Evolutionary conservation across 768 basidiomycete species (phyloP), one percentile per base, ranked within the genome.

Genomic region (Dacryopinax primogenitus): DNA sequence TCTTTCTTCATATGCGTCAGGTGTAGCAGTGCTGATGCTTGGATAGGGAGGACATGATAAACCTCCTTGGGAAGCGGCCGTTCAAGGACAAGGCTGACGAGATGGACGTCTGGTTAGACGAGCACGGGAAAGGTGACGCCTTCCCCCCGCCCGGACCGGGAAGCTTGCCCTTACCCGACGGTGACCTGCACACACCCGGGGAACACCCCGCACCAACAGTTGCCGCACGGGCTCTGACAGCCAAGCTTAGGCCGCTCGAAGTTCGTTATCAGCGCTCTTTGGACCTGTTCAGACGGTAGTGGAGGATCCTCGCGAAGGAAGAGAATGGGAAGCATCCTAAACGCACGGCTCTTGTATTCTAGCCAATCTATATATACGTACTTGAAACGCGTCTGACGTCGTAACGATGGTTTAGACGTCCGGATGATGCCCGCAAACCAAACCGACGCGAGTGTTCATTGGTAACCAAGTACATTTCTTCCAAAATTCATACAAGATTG

Each of bases 51-150:
- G 88, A 92, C 72, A 93, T 92, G 90, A 88, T 90, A 67, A 71
- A 79, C 39, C 80, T 92, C 18, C 81, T 92, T 39, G 90, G 91
- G 62, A 88, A 87, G 72, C 84, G 90, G 62, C 90, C 90, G 28
- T 92, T 92, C 70, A 76, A 73, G n/a, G 84, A 83, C 68, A 82
- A 83, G 66, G 78, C 83, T 28, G 92, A 95, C 73, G 92, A 95
- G 69, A 96, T 97, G 94, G 93, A 96, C 77, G 90, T 88, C 73
- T 95, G 92, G 88, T 81, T 95, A n/a, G 92, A 95, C 71, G 83
- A 87, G 72, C 45, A 68, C 41, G 41, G 41, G 3, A 44, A 44
- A 18, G 7, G 7, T 23, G 41, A 44, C 41, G 41, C 18, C 7
- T 44, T 44, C 41, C 41, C 41, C 18, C 41, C 41, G 18, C 41